Evolutionary conservation across 2,329 filamentous ascomycete species (phyloP), one percentile per base, ranked within the genome.

Genomic region (Xylariaceae sp.): DNA sequence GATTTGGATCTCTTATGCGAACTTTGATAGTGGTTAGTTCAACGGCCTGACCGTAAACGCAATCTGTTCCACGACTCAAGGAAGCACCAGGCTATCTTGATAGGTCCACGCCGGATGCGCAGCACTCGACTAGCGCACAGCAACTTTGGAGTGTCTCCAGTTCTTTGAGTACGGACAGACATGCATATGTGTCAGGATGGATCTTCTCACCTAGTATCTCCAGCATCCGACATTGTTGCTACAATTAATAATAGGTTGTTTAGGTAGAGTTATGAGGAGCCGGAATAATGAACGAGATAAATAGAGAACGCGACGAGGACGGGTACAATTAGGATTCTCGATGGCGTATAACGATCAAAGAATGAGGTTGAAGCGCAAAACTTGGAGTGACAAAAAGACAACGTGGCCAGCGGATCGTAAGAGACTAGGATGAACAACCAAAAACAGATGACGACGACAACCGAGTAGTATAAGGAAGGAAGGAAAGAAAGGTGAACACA

Each of bases 1-100:
- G 79, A 83, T 71, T 80, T 85, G 58, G 82, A 81, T 62, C 79
- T 80, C 73, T 79, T 82, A 68, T 83, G 82, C 64, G 70, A 68
- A 63, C 72, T 76, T 74, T 18, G 23, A 56, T 44, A 44, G 23
- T 53, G 34, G 53, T 64, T 59, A 68, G 60, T 57, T 30, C 23
- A 30, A 30, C 23, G 23, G 23, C 23, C 35, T 47, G 23, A 10
- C n/a, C 48, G 47, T 30, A 41, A 11, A 18, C n/a, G 9, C 11
- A 30, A 15, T 15, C 11, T 51, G 23, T 34, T 8, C 11, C n/a
- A 35, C 11, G 9, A n/a, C 3, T 10, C 13, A 35, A 35, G 23
- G 34, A 35, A 35, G 9, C 34, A 30, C 13, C 23, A 6, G 41
- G 41, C 10, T 6, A 23, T 50, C 9, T 30, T 51, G 49, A 35